These are phyloP conservation scores for Knoxdaviesia proteae DNA, from an alignment of 2,329 filamentous ascomycete species.

Conservation along the genomic window DNA sequence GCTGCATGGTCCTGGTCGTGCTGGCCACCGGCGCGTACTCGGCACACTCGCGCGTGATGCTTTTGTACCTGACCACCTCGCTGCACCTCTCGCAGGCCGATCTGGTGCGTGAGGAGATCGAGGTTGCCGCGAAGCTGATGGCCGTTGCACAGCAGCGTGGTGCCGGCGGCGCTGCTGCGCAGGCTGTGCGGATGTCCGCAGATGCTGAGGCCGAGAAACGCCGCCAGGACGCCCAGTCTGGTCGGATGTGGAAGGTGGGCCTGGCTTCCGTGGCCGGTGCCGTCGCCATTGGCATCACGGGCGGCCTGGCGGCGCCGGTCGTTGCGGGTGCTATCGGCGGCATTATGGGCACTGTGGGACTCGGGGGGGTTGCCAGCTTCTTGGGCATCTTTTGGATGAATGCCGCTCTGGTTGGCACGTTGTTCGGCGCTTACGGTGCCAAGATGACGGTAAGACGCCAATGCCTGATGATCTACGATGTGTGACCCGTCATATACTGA, in stretches of 20 bases:
- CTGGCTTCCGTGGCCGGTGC: constrained; percentile 76
- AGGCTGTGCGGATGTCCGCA: constrained; percentile 38
- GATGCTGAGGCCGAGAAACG: constrained; percentile 58
- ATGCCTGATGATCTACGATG: background rate
- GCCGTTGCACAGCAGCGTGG: constrained; percentile 19
- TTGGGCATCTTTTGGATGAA: constrained; percentile 74
- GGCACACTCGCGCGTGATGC: constrained; percentile 48
- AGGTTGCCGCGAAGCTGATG: constrained; percentile 56
- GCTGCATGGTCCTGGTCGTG: constrained; percentile 48
- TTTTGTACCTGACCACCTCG: constrained; percentile 47
- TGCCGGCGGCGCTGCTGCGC: constrained; percentile 7
- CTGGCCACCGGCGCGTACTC: constrained; percentile 56
- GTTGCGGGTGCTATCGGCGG: constrained; percentile 72
- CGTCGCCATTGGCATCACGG: constrained; percentile 75
- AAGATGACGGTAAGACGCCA: constrained; percentile 34
- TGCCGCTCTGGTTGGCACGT: constrained; percentile 60
- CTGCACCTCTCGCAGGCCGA: constrained; percentile 40
- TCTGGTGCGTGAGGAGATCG: constrained; percentile 49
- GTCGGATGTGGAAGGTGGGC: constrained; percentile 75
- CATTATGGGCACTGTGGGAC: constrained; percentile 63
- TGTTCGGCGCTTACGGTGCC: constrained; percentile 80
- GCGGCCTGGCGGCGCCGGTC: constrained; percentile 72
- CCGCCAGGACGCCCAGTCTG: constrained; percentile 45
- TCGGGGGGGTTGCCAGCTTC: constrained; percentile 72
- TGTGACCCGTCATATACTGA: background rate